Evolutionary conservation across 2,329 filamentous ascomycete species (phyloP).

Genomic region (Beauveria sp.): DNA sequence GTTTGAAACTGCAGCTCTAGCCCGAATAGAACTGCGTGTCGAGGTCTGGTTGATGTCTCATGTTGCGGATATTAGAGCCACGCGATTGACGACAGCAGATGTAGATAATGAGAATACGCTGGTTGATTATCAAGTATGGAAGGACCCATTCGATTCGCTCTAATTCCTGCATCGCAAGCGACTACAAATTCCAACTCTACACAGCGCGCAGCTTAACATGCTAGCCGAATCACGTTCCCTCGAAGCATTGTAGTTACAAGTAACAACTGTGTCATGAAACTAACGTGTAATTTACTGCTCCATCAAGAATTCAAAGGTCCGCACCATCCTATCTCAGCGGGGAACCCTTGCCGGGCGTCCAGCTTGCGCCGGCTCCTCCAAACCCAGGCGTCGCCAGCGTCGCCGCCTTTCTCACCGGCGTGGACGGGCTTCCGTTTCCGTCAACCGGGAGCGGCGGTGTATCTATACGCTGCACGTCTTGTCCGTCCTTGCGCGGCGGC

Average conservation of each 20-base stretch:
- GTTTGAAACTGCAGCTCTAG: neutral
- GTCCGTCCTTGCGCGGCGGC: constrained; percentile 40
- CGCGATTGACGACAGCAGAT: neutral
- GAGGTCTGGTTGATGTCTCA: neutral
- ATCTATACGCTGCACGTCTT: constrained; percentile 39
- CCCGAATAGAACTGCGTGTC: neutral
- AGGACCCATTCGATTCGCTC: neutral
- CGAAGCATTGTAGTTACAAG: neutral
- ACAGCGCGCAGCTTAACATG: neutral
- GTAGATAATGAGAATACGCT: neutral
- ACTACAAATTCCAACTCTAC: too few species aligned
- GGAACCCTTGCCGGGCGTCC: constrained; percentile 40
- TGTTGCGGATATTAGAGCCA: neutral
- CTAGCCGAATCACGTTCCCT: neutral
- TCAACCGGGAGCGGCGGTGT: constrained; percentile 43
- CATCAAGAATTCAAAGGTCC: neutral
- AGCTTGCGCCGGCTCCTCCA: constrained; percentile 28
- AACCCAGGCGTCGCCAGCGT: constrained; percentile 30
- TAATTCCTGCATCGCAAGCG: too few species aligned
- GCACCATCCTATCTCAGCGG: constrained; percentile 21
- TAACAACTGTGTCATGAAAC: neutral
- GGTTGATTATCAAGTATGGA: neutral
- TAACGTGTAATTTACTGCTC: neutral
- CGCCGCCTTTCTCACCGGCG: constrained; percentile 36
- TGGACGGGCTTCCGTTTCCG: constrained; percentile 32